Percentiles rank a stretch among this genome's conserved stretches.
These are phyloP conservation scores for Backusella parvicylindrica DNA, from an alignment of 192 early-diverging fungal genomes.

Conservation along the genomic window DNA sequence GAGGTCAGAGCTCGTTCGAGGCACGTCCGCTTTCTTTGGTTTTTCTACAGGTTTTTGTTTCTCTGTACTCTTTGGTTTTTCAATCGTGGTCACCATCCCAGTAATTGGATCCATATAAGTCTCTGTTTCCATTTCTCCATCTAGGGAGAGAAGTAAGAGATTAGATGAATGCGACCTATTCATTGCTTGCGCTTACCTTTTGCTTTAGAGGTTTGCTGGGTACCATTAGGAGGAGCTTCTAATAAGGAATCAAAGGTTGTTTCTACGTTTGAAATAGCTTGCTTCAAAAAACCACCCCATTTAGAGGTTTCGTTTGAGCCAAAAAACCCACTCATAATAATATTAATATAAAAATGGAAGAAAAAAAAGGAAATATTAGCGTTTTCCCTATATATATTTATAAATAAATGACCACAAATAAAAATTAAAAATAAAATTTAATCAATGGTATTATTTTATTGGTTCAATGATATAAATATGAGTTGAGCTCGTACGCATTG, in stretches of 20 bases:
- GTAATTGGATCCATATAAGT: conserved; percentile 48
- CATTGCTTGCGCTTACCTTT: background rate
- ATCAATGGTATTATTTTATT: background rate
- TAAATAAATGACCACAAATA: no score
- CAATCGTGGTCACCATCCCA: conserved; percentile 44
- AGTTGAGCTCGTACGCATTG: background rate
- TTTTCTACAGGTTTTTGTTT: background rate
- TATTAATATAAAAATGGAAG: background rate
- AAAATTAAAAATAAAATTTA: background rate
- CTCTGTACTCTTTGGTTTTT: conserved; percentile 14
- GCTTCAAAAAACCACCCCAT: conserved; percentile 71
- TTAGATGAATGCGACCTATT: background rate
- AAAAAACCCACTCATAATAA: conserved; percentile 22
- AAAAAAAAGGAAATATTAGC: background rate
- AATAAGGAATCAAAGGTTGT: conserved; percentile 71
- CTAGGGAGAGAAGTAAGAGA: background rate
- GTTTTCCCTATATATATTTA: background rate
- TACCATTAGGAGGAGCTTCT: conserved; percentile 32
- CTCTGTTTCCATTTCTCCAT: conserved; percentile 23
- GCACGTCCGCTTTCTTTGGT: background rate
- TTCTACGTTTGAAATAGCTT: conserved; percentile 72
- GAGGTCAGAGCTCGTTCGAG: conserved; percentile 38
- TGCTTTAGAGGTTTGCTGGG: background rate
- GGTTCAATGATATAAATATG: background rate
- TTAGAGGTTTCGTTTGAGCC: conserved; percentile 9